Evolutionary conservation across 208 protist genomes (phyloP).

Genomic region (Crithidia brevicula): DNA sequence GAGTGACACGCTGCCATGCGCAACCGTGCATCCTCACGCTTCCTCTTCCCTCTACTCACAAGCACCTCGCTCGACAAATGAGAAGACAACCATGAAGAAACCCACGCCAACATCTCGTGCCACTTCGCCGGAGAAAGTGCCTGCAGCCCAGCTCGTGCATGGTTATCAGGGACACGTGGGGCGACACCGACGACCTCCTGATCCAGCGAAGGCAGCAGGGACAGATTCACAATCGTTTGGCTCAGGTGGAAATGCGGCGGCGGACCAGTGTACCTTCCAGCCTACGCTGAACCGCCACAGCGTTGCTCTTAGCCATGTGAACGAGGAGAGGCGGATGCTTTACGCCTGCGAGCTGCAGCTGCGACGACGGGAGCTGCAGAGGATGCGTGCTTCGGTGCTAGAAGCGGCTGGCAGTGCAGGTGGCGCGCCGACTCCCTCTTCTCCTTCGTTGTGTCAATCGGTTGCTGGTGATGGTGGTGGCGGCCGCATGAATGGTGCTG

Average conservation of each 20-base stretch:
- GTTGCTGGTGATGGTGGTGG: too few relatives aligned
- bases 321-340: slow-evolving; percentile 33
- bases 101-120: neutral
- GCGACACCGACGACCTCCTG: slow-evolving; percentile 17
- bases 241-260: neutral
- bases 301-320: slow-evolving; percentile 35
- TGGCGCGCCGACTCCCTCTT: neutral
- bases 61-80: too few relatives aligned
- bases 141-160: slow-evolving; percentile 6
- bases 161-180: slow-evolving; percentile 16
- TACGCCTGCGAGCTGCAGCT: slow-evolving; percentile 37
- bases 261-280: slow-evolving; percentile 38
- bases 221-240: too few relatives aligned
- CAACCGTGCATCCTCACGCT: too few relatives aligned
- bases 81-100: too few relatives aligned
- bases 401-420: neutral
- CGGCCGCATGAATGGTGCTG: neutral
- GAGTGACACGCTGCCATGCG: too few relatives aligned
- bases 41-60: too few relatives aligned
- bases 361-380: slow-evolving; percentile 25
- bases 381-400: slow-evolving; percentile 19
- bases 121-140: neutral
- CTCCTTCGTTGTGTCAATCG: too few relatives aligned
- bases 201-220: neutral
- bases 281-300: slow-evolving; percentile 40